Percentiles rank a stretch among this genome's conserved stretches.
Conservation (phyloP, 1,284 basidiomycete species). For the Cerioporus squamosus region DNA sequence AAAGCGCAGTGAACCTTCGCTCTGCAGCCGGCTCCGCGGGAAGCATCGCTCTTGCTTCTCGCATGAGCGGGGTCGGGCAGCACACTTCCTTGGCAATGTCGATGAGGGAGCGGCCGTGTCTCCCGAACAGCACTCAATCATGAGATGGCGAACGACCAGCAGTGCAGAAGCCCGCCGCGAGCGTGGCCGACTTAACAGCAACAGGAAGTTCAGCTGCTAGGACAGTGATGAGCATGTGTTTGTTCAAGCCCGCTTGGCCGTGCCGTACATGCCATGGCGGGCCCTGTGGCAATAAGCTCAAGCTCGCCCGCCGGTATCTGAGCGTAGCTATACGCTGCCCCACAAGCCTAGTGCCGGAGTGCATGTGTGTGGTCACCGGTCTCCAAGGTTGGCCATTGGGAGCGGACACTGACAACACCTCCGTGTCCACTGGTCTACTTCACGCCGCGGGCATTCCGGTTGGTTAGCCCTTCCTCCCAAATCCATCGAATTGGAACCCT, state of each 20-base stretch:
- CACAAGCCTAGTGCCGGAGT: background rate
- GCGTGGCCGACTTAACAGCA: no score
- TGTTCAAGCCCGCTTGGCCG: no score
- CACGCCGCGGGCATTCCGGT: no score
- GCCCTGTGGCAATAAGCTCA: background rate
- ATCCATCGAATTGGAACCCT: no score
- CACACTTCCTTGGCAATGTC: background rate
- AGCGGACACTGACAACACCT: no score
- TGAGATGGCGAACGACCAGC: background rate
- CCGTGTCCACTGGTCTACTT: no score
- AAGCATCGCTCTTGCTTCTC: background rate
- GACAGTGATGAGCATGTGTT: background rate
- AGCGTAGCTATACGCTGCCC: background rate
- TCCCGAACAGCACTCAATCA: conserved; percentile 1
- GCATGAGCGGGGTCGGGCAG: background rate
- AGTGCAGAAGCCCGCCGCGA: background rate
- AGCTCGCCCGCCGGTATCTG: background rate
- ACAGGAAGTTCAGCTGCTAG: background rate
- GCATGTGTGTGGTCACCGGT: background rate
- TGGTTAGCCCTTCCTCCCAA: no score
- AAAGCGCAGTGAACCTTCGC: background rate
- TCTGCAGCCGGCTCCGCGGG: background rate
- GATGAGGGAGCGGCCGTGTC: background rate
- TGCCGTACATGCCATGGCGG: background rate
- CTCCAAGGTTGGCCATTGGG: no score